These are phyloP conservation scores for Beauveria sp. DNA, from an alignment of 2,329 filamentous ascomycete species.

Conservation along the genomic window DNA sequence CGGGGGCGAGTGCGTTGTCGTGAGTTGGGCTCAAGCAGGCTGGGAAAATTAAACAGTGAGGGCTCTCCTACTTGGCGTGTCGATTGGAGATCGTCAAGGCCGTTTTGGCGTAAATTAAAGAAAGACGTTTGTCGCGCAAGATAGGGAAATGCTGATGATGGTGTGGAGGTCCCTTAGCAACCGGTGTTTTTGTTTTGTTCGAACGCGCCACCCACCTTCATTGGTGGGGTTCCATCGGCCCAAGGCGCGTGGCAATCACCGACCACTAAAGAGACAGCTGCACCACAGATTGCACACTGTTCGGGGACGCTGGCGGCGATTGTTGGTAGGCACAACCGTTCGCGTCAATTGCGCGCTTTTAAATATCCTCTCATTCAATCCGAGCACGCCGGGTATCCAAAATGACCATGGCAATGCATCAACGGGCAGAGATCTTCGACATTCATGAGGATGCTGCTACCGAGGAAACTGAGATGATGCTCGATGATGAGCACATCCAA, in stretches of 20 bases:
- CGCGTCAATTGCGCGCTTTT: neutral
- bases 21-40: conserved; percentile 2
- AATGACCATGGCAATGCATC: conserved; percentile 18
- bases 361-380: conserved; percentile 8
- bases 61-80: neutral
- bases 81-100: neutral
- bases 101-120: neutral
- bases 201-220: conserved; percentile 10
- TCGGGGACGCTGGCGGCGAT: neutral
- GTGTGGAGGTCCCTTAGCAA: conserved; percentile 18
- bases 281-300: neutral
- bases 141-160: conserved; percentile 5
- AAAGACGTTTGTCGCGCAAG: neutral
- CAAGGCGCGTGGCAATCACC: conserved; percentile 2
- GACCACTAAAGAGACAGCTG: neutral
- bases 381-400: neutral
- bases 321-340: neutral
- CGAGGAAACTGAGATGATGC: conserved; percentile 43
- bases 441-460: conserved; percentile 44
- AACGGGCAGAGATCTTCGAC: conserved; percentile 31
- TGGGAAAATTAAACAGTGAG: neutral
- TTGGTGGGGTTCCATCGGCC: neutral
- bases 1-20: conserved; percentile 14
- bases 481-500: conserved; percentile 28
- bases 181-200: conserved; percentile 22